Evolutionary conservation across 208 protist species (phyloP), one percentile per base, ranked within the genome.

Genomic region (Wallacemonas sp.): DNA sequence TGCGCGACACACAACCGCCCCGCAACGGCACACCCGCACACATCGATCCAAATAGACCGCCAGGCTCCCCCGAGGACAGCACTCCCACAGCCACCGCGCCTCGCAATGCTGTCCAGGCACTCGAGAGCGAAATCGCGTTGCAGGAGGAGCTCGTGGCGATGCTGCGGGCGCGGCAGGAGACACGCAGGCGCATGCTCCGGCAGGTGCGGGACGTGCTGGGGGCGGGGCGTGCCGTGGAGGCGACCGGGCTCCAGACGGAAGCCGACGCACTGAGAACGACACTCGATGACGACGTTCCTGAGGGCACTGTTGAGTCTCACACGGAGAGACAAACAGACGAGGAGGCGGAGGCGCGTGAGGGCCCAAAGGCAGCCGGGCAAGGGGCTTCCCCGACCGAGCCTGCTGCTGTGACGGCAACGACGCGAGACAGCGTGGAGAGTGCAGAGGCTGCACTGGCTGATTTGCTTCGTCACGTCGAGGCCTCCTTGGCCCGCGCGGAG

Each of bases 121-220:
- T 81, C 2, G 60, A 65, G 26, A 41, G 33, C 21, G 63, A 61
- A 11, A 68, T 83, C 32, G 66, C 65, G 16, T 43, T 39, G 16
- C 72, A 83, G 47, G 70, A 76, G 60, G 26, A 65, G 3, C 47
- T 70, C 27, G 74, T 83, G 23, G 44, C 56, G 26, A 55, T 74
- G 33, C 70, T 80, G 38, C 65, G 70, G 4, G 33, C 38, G 12
- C 68, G 61, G 32, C 72, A 76, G 29, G 52, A n/a, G 24, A 66
- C 73, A 2, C 58, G 72, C 17, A 68, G 57, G 46, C 57, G 43
- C 30, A 57, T 75, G 24, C 68, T 78, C 43, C 26, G n/a, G 4
- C 54, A 49, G 39, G 69, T 72, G 57, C 46, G 43, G 26, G 39
- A 24, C 2, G 32, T 70, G 23, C 70, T 70, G 21, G 49, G 48